A percentile compares a stretch with the other conserved stretches of the same genome.
Conservation (phyloP, 305 asterid genomes). For the Plantago coronopus region DNA sequence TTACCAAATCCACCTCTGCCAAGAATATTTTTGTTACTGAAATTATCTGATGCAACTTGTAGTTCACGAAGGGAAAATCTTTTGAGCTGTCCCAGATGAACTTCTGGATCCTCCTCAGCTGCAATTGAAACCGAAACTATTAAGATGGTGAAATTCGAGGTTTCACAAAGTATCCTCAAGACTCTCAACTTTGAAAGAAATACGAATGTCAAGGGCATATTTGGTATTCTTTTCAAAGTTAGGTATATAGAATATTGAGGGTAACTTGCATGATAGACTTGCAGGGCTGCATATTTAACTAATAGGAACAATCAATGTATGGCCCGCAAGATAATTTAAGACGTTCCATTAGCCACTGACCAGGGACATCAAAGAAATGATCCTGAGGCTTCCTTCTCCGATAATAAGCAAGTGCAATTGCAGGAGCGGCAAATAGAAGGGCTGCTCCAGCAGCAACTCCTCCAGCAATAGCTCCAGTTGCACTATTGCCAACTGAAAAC, state of each 20-base stretch:
- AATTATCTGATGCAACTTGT: slow-evolving; percentile 63
- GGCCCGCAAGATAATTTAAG: background rate
- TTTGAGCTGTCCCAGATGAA: slow-evolving; percentile 67
- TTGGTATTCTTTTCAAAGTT: background rate
- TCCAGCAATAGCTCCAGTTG: slow-evolving; percentile 72
- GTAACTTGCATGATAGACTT: no score
- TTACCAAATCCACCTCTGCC: slow-evolving; percentile 71
- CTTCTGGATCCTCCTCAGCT: slow-evolving; percentile 81
- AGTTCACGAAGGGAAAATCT: slow-evolving; percentile 61
- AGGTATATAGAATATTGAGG: slow-evolving; percentile 11
- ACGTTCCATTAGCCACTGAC: slow-evolving; percentile 29
- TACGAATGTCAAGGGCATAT: no score
- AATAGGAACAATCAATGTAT: no score
- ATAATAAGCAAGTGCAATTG: slow-evolving; percentile 54
- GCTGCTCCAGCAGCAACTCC: slow-evolving; percentile 76
- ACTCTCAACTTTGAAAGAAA: background rate
- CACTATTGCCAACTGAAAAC: slow-evolving; percentile 51
- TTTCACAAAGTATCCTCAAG: no score
- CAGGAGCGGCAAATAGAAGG: slow-evolving; percentile 65
- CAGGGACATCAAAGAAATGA: slow-evolving; percentile 71
- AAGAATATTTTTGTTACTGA: slow-evolving; percentile 60
- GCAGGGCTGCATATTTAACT: no score
- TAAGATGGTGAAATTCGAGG: no score
- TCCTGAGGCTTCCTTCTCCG: slow-evolving; percentile 53
- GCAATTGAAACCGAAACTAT: slow-evolving; percentile 17